A percentile compares a stretch with the other conserved stretches of the same genome.
Evolutionary conservation across 371 early-diverging fungal genomes (phyloP).

Genomic region (Mycotypha africana): DNA sequence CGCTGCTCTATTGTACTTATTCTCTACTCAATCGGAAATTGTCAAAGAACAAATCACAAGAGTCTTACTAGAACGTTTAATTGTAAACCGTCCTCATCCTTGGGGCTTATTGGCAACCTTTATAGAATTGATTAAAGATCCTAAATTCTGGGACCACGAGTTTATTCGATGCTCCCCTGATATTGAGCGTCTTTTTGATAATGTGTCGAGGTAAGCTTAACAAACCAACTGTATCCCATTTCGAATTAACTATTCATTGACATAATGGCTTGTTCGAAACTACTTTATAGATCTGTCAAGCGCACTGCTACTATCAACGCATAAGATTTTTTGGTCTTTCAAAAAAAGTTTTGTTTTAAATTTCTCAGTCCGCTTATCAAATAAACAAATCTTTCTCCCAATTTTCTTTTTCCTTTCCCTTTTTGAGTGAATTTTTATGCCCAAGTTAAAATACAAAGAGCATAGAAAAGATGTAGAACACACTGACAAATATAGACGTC

Average conservation of each 20-base stretch:
- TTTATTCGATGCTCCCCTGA: slow-evolving; percentile 71
- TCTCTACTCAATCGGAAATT: slow-evolving; percentile 66
- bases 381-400: not conserved
- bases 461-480: slow-evolving; percentile 2
- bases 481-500: not conserved
- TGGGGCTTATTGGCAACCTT: slow-evolving; percentile 96
- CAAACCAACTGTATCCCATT: not conserved
- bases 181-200: slow-evolving; percentile 68
- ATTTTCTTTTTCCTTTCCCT: not conserved
- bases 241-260: too few relatives aligned
- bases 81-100: slow-evolving; percentile 96
- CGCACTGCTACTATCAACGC: slow-evolving; percentile 4
- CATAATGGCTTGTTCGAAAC: too few relatives aligned
- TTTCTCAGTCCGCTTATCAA: too few relatives aligned
- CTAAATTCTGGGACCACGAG: slow-evolving; percentile 82
- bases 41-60: slow-evolving; percentile 93
- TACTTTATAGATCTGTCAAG: slow-evolving; percentile 11
- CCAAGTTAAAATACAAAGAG: slow-evolving; percentile 7
- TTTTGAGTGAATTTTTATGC: not conserved
- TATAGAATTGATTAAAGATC: slow-evolving; percentile 92
- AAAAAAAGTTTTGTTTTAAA: too few relatives aligned
- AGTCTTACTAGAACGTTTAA: slow-evolving; percentile 90
- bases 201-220: slow-evolving; percentile 63
- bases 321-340: too few relatives aligned
- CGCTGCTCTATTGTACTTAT: slow-evolving; percentile 70